These are phyloP conservation scores for Erythrophleum ivorense DNA, from an alignment of 331 rosid species.

Conservation along the genomic window DNA sequence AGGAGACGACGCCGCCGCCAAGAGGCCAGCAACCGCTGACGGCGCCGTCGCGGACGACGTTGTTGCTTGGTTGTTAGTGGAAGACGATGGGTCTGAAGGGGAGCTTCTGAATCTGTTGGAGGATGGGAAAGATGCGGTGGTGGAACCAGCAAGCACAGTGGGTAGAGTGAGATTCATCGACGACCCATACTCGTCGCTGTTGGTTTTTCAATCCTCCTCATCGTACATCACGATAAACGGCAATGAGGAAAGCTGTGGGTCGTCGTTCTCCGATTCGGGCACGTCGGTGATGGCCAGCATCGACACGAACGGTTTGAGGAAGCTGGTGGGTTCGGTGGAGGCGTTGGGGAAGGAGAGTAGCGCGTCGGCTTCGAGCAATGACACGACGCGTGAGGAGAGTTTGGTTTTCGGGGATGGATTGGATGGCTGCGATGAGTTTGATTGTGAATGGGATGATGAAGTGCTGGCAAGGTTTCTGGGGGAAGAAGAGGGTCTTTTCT, in stretches of 20 bases:
- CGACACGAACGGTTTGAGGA: slow-evolving; percentile 39
- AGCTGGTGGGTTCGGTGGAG: background rate
- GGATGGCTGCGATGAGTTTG: slow-evolving; percentile 31
- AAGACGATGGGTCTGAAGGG: slow-evolving; percentile 28
- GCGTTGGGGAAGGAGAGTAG: background rate
- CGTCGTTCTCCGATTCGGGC: slow-evolving; percentile 71
- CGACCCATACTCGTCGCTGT: slow-evolving; percentile 57
- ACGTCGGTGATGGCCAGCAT: slow-evolving; percentile 78
- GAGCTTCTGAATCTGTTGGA: slow-evolving; percentile 53
- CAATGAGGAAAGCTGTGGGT: slow-evolving; percentile 84
- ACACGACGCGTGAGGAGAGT: slow-evolving; percentile 25
- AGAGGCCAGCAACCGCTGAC: slow-evolving; percentile 13
- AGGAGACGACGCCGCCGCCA: background rate
- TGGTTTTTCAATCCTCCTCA: slow-evolving; percentile 58
- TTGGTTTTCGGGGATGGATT: slow-evolving; percentile 21
- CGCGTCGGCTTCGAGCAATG: slow-evolving; percentile 34
- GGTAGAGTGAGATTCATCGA: slow-evolving; percentile 56
- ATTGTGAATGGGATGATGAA: slow-evolving; percentile 42
- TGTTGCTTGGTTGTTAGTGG: slow-evolving; percentile 36
- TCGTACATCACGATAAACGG: slow-evolving; percentile 77
- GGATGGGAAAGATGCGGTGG: background rate
- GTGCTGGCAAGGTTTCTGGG: slow-evolving; percentile 46
- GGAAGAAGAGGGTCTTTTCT: slow-evolving; percentile 14
- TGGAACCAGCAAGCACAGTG: background rate
- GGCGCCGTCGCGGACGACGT: slow-evolving; percentile 35